Base-by-base conservation (phyloP, 495 filamentous ascomycete species). In the Evansstolkia leycettana region DNA sequence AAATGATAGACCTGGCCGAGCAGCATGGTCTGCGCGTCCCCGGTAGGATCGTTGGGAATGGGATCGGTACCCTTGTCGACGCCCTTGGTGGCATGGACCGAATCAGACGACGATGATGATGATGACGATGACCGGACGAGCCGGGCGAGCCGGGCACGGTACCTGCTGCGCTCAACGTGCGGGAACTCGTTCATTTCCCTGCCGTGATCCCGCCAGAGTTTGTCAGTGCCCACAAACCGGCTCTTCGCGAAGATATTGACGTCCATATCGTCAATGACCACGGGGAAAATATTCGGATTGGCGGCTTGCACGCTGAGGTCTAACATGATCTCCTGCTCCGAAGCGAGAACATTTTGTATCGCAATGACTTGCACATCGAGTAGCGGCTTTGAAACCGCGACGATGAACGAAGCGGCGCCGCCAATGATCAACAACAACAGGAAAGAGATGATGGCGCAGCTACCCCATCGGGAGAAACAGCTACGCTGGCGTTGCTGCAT, bases 161-260 rank as follows among this genome's bases (percentile, higher is more conserved):
- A 53, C 19, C 46, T 51, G 38, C 60, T 60, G 27, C 54, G 46
- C 28, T 61, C 49, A 2, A 57, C 45, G 2, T 59, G 63, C 2
- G 59, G 59, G 31, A 62, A 53, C 3, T 38, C 28, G 28, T 46
- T 39, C 18, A 45, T 24, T 10, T 58, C 51, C 5, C 41, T 36
- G 12, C 59, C 62, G 40, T 75, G 74, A 35, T 76, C 70, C 7
- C 73, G 71, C 76, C 79, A 84, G 56, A 78, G 76, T 38, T 80
- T 76, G 35, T 86, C 81, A 16, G 74, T 79, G 16, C 82, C 80
- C 23, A 89, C 80, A 50, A 86, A 80, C 15, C 79, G 80, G 31
- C 86, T 94, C 52, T 87, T 90, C 5, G 90, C 90, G 55, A 96
- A 96, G 15, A 98, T 72, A 46, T 90, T 83, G 34, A 96, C 68